These are phyloP conservation scores for Brassica nigra DNA, from an alignment of 345 rosid species.

Conservation along the genomic window DNA sequence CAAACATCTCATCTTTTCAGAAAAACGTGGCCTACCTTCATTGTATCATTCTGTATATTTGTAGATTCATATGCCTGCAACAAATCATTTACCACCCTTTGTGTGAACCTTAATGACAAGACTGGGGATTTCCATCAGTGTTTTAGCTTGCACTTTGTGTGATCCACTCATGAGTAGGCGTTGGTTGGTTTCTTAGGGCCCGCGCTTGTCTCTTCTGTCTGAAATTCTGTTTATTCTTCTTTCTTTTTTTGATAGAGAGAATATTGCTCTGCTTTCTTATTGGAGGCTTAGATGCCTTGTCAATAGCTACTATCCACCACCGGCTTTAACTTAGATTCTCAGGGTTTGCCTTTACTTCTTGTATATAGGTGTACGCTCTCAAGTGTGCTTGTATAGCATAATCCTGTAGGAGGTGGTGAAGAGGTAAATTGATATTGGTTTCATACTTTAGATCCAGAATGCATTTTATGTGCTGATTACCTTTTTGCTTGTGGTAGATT, in stretches of 20 bases:
- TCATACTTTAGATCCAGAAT: slow-evolving; percentile 3
- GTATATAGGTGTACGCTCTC: slow-evolving; percentile 14
- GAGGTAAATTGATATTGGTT: slow-evolving; percentile 32
- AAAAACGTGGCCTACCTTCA: slow-evolving; percentile 18
- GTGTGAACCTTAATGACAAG: slow-evolving; percentile 38
- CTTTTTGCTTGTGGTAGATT: slow-evolving; percentile 20
- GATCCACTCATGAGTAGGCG: slow-evolving; percentile 27
- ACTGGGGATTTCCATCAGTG: slow-evolving; percentile 29
- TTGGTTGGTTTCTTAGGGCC: slow-evolving; percentile 33
- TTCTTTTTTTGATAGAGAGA: background rate
- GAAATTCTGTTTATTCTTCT: slow-evolving; percentile 7
- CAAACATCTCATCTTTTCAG: background rate
- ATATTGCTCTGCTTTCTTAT: slow-evolving; percentile 28
- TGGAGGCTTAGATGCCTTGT: slow-evolving; percentile 30
- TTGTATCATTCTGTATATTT: background rate
- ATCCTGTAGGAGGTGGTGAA: slow-evolving; percentile 6
- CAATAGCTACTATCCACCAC: slow-evolving; percentile 25
- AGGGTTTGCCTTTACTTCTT: slow-evolving; percentile 17
- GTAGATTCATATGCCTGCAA: background rate
- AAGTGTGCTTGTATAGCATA: slow-evolving; percentile 2
- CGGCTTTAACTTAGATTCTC: slow-evolving; percentile 30
- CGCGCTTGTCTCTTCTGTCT: slow-evolving; percentile 38
- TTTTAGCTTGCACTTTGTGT: slow-evolving; percentile 39
- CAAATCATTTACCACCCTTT: slow-evolving; percentile 21
- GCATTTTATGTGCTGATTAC: background rate